These are phyloP conservation scores for Steccherinum ochraceum DNA, from an alignment of 768 basidiomycete species.

Conservation along the genomic window DNA sequence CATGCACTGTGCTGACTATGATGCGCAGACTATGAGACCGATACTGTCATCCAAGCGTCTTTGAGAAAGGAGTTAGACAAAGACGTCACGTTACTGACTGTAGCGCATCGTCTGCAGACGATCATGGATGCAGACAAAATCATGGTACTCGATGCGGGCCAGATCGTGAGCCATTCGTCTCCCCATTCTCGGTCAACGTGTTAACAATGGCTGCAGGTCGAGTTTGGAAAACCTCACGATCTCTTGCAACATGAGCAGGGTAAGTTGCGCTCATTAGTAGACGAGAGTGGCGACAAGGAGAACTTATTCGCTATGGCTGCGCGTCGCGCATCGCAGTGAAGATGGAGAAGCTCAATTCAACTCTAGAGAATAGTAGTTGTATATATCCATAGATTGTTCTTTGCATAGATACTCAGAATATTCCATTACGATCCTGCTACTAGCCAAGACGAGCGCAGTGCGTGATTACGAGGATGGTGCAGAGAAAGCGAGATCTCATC, in stretches of 20 bases:
- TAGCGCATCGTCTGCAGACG: conserved; percentile 51
- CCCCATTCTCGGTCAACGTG: not conserved
- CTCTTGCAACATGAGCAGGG: too few species aligned
- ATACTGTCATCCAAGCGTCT: conserved; percentile 47
- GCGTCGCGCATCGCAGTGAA: too few species aligned
- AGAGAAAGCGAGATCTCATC: too few species aligned
- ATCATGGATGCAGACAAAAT: conserved; percentile 59
- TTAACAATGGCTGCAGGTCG: not conserved
- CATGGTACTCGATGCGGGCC: conserved; percentile 37
- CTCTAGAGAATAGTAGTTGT: too few species aligned
- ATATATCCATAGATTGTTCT: too few species aligned
- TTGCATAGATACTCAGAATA: too few species aligned
- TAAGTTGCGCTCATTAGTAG: conserved; percentile 44
- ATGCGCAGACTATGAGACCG: conserved; percentile 35
- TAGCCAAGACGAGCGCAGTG: too few species aligned
- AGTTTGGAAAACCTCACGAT: not conserved
- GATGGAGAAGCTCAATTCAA: too few species aligned
- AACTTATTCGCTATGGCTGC: too few species aligned
- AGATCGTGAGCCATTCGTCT: conserved; percentile 27
- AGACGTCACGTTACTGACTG: conserved; percentile 44
- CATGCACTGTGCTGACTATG: not conserved
- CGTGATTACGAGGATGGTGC: too few species aligned
- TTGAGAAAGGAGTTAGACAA: conserved; percentile 38
- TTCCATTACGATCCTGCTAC: too few species aligned
- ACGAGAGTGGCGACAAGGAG: conserved; percentile 49